phyloP scores from a whole-genome alignment of 345 rosid species.

The sweet orange (Citrus sinensis) region DVS_A1.0 CM039164.1:4993001-4993500 shows the following conservation, averaged over 20 bases:
- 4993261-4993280: background rate
- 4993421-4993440: too few species aligned
- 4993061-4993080: constrained; percentile 82
- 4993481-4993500: background rate
- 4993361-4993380: background rate
- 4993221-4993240: background rate
- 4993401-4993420: background rate
- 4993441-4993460: too few species aligned
- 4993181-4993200: background rate
- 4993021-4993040: constrained; percentile 87
- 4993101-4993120: constrained; percentile 93
- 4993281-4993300: background rate
- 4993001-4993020: constrained; percentile 98
- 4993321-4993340: background rate
- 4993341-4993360: background rate
- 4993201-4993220: background rate
- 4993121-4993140: constrained; percentile 3
- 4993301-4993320: background rate
- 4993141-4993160: background rate
- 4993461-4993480: background rate
- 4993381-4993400: background rate
- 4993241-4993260: background rate
- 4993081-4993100: constrained; percentile 91
- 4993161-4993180: background rate
- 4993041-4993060: constrained; percentile 83